Conservation (phyloP, 495 filamentous ascomycete species). For the Letharia columbiana region DNA sequence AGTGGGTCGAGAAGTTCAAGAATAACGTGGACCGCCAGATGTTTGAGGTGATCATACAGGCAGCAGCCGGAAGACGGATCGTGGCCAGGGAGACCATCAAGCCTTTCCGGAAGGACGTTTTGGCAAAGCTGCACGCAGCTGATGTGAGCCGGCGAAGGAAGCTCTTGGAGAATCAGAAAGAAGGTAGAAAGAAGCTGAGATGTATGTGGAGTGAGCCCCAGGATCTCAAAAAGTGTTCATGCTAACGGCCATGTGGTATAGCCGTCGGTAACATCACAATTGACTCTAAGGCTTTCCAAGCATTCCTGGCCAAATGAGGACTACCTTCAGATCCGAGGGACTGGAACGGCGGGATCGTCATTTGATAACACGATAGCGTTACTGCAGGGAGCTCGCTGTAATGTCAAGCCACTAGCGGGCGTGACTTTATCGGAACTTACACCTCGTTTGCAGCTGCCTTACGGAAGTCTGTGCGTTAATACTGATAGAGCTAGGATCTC, state of each 20-base stretch:
- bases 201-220: constrained; percentile 22
- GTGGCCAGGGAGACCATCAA: constrained; percentile 93
- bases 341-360: background rate
- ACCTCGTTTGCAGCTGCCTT: too few species aligned
- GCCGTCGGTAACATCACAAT: constrained; percentile 74
- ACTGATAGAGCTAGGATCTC: too few species aligned
- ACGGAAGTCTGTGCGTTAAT: too few species aligned
- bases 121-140: constrained; percentile 86
- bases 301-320: constrained; percentile 60
- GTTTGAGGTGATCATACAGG: constrained; percentile 95
- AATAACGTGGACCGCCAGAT: constrained; percentile 92
- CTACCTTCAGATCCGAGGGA: background rate
- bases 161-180: constrained; percentile 93
- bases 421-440: too few species aligned
- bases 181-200: constrained; percentile 78
- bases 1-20: constrained; percentile 96
- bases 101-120: constrained; percentile 89
- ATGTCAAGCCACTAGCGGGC: too few species aligned
- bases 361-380: too few species aligned
- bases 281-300: constrained; percentile 89
- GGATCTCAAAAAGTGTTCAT: constrained; percentile 1
- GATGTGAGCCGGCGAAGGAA: constrained; percentile 78
- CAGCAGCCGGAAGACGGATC: constrained; percentile 71
- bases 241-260: background rate
- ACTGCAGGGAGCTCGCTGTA: too few species aligned